phyloP scores from a whole-genome alignment of 2,329 filamentous ascomycete genomes.

The Colletotrichum incanum region DNA sequence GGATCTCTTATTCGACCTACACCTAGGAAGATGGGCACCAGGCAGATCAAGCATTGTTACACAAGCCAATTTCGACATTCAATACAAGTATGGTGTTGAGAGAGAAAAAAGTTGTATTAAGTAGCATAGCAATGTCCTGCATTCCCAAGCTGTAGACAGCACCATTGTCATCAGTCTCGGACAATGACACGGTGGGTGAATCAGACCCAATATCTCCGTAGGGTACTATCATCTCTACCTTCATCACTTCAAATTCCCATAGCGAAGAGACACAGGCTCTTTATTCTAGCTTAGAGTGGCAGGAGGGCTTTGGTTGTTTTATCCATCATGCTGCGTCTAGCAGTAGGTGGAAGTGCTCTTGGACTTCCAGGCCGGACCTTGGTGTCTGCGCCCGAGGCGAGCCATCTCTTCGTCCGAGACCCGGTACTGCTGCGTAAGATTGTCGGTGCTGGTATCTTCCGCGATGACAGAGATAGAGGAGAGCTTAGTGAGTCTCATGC shows the following conservation, averaged over 20 bases:
- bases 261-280: conserved; percentile 4
- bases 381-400: background rate
- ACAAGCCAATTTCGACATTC: background rate
- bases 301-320: background rate
- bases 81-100: background rate
- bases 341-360: background rate
- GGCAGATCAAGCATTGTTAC: background rate
- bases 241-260: background rate
- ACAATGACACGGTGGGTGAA: too few species aligned
- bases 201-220: too few species aligned
- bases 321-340: background rate
- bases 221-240: too few species aligned
- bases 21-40: background rate
- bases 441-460: background rate
- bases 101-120: background rate
- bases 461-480: too few species aligned
- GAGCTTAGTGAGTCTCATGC: too few species aligned
- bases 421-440: background rate
- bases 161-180: too few species aligned
- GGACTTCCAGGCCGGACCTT: background rate
- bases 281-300: background rate
- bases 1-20: background rate
- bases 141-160: too few species aligned
- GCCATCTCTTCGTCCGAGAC: background rate
- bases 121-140: too few species aligned